Evolutionary conservation across 495 filamentous ascomycete genomes (phyloP).

Genomic region (Venustampulla echinocandica): DNA sequence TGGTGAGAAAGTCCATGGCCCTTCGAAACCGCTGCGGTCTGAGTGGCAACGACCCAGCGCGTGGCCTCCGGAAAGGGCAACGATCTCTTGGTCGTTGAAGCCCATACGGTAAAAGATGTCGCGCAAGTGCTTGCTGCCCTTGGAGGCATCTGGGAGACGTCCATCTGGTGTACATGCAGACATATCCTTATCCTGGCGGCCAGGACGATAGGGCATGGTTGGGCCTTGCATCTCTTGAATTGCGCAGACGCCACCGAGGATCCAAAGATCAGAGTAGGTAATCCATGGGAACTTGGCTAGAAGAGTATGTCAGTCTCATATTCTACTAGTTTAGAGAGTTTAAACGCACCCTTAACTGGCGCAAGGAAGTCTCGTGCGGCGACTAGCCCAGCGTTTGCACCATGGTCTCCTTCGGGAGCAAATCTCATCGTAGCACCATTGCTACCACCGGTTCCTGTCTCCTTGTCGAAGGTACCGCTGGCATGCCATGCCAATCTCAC

Average conservation of each 20-base stretch:
- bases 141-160: constrained; percentile 80
- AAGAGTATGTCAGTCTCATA: constrained; percentile 27
- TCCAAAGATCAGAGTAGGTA: constrained; percentile 93
- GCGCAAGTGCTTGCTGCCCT: constrained; percentile 77
- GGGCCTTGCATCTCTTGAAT: constrained; percentile 96
- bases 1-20: constrained; percentile 94
- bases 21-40: constrained; percentile 79
- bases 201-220: constrained; percentile 79
- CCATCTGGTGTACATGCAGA: constrained; percentile 88
- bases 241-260: constrained; percentile 72
- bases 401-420: constrained; percentile 81
- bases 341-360: constrained; percentile 65
- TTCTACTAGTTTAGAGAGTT: constrained; percentile 2
- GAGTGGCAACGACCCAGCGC: constrained; percentile 88
- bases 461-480: constrained; percentile 81
- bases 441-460: constrained; percentile 83
- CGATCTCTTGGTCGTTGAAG: constrained; percentile 95
- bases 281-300: constrained; percentile 87
- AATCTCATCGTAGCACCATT: constrained; percentile 99
- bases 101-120: constrained; percentile 96
- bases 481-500: constrained; percentile 82
- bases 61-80: constrained; percentile 84
- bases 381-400: constrained; percentile 88
- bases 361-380: constrained; percentile 86
- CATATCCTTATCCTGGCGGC: constrained; percentile 75